Conservation (phyloP, 31 red algal genomes). For the Bonnemaisonia californica region DNA sequence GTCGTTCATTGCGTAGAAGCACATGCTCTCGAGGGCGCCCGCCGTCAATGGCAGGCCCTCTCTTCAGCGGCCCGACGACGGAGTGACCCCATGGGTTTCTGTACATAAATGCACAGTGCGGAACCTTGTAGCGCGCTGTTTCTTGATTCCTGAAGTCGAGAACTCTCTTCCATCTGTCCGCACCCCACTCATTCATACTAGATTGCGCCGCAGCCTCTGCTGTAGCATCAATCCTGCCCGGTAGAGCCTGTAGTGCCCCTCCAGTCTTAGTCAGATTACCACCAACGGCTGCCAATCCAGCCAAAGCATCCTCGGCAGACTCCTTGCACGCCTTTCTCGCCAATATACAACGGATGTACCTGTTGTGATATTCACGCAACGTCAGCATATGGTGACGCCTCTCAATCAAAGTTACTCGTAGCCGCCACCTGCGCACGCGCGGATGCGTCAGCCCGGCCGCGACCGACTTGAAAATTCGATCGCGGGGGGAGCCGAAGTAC, state of each 20-base stretch:
- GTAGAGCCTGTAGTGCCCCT: slow-evolving; percentile 49
- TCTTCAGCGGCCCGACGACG: slow-evolving; percentile 77
- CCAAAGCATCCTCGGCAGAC: slow-evolving; percentile 35
- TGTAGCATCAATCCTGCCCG: slow-evolving; percentile 51
- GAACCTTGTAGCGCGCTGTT: slow-evolving; percentile 68
- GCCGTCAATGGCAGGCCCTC: slow-evolving; percentile 80
- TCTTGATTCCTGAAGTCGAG: slow-evolving; percentile 80
- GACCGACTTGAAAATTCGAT: slow-evolving; percentile 63
- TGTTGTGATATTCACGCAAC: slow-evolving; percentile 77
- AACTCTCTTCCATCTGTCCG: slow-evolving; percentile 72
- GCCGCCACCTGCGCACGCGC: slow-evolving; percentile 73
- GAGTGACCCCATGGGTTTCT: slow-evolving; percentile 78
- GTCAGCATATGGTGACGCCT: slow-evolving; percentile 64
- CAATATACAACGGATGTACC: slow-evolving; percentile 44
- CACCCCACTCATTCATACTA: slow-evolving; percentile 75
- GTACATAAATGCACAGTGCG: slow-evolving; percentile 71
- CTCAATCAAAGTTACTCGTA: slow-evolving; percentile 65
- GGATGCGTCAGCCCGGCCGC: slow-evolving; percentile 81
- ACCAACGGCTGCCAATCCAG: slow-evolving; percentile 54
- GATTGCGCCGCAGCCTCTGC: slow-evolving; percentile 58
- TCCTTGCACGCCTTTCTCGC: slow-evolving; percentile 64
- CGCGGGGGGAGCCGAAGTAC: slow-evolving; percentile 66
- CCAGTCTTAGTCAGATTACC: slow-evolving; percentile 53
- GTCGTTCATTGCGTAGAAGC: slow-evolving; percentile 83
- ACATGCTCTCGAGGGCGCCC: slow-evolving; percentile 83